Evolutionary conservation across 805 yeast genomes (phyloP).

Genomic region (Saccharomyces paradoxus): DNA sequence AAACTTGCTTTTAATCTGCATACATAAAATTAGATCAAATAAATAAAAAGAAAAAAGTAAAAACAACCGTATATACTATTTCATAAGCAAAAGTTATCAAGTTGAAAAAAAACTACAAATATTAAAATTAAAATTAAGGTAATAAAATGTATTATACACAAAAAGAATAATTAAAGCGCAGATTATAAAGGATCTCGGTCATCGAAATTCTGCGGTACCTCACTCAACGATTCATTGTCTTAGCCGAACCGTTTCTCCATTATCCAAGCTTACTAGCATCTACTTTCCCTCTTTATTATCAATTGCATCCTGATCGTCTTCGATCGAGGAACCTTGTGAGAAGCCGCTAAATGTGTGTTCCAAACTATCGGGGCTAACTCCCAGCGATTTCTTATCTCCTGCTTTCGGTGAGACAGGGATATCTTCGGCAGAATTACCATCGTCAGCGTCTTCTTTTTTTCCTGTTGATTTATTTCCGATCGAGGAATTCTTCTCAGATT

Average conservation of each 20-base stretch:
- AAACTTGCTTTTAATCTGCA: not conserved
- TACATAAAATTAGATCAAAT: not conserved
- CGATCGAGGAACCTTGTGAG: conserved; percentile 9
- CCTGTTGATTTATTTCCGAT: not conserved
- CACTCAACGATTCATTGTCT: not conserved
- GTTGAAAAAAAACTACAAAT: not conserved
- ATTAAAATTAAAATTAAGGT: not conserved
- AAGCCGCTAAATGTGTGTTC: conserved; percentile 13
- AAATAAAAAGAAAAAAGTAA: not conserved
- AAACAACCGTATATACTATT: not conserved
- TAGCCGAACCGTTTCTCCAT: not conserved
- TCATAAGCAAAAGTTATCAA: not conserved
- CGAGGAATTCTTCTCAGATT: not conserved
- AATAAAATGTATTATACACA: not conserved
- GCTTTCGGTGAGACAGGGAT: not conserved
- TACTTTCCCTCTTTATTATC: not conserved
- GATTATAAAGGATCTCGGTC: not conserved
- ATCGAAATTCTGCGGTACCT: not conserved
- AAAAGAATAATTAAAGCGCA: not conserved
- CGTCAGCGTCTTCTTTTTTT: not conserved
- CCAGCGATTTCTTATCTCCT: not conserved
- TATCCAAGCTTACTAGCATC: not conserved
- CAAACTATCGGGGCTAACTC: conserved; percentile 1
- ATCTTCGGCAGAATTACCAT: not conserved
- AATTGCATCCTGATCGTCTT: not conserved